Conservation (phyloP, 208 protist genomes). For the Acanthamoeba lenticulata region DNA sequence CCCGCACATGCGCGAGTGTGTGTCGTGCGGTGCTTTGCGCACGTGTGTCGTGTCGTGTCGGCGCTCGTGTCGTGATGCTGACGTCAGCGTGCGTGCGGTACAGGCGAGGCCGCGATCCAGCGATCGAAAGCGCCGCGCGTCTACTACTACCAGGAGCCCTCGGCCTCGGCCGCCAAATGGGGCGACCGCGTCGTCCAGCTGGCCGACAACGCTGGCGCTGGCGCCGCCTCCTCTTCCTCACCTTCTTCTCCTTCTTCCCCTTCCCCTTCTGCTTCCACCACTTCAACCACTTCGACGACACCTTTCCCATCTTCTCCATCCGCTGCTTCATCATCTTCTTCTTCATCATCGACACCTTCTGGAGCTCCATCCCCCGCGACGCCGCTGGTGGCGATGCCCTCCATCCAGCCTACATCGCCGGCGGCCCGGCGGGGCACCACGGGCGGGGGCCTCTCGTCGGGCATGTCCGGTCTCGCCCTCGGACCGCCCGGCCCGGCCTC, state of each 20-base stretch:
- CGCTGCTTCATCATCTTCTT: background rate
- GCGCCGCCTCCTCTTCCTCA: background rate
- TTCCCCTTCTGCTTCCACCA: background rate
- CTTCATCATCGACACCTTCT: background rate
- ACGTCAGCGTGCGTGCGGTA: background rate
- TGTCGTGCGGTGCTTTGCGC: background rate
- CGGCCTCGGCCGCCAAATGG: constrained; percentile 6
- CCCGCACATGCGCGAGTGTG: background rate
- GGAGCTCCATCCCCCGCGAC: background rate
- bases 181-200: background rate
- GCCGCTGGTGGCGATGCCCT: background rate
- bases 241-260: background rate
- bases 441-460: background rate
- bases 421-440: background rate
- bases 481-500: background rate
- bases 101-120: constrained; percentile 43
- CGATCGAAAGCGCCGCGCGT: background rate
- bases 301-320: background rate
- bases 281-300: background rate
- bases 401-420: background rate
- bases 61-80: background rate
- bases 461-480: background rate
- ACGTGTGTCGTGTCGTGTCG: background rate
- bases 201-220: background rate
- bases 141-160: constrained; percentile 27